A percentile compares a stretch with the other conserved stretches of the same genome.
These are phyloP conservation scores for Casuarina glauca DNA, from an alignment of 306 rosid species.

Conservation along the genomic window DNA sequence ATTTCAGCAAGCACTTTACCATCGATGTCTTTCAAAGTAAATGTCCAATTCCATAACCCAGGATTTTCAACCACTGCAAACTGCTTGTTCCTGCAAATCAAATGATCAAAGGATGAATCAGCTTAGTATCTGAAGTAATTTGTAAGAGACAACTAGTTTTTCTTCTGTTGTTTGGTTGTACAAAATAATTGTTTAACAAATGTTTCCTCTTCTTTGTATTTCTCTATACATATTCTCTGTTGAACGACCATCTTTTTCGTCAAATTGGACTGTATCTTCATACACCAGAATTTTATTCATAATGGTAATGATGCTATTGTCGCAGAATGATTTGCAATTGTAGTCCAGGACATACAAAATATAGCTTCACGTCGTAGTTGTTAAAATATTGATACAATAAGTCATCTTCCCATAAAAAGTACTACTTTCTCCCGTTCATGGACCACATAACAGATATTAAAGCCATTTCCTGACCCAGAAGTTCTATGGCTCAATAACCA, in stretches of 20 bases:
- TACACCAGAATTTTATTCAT: not conserved
- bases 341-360: not conserved
- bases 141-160: not conserved
- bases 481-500: not conserved
- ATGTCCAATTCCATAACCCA: constrained; percentile 98
- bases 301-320: not conserved
- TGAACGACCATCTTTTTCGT: not conserved
- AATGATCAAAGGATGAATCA: constrained; percentile 16
- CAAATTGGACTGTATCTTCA: not conserved
- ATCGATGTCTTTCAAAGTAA: constrained; percentile 76
- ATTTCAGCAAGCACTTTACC: constrained; percentile 84
- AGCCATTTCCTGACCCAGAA: not conserved
- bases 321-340: not conserved
- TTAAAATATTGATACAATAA: not conserved
- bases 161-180: not conserved
- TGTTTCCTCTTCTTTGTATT: not conserved
- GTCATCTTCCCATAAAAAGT: not conserved
- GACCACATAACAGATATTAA: not conserved
- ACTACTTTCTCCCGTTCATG: not conserved
- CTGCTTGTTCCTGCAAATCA: constrained; percentile 65
- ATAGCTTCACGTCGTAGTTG: not conserved
- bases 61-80: constrained; percentile 97
- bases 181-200: not conserved
- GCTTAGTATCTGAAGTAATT: not conserved
- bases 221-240: not conserved